phyloP scores from a whole-genome alignment of 1,284 basidiomycete species.

The Naganishia sp. region DNA sequence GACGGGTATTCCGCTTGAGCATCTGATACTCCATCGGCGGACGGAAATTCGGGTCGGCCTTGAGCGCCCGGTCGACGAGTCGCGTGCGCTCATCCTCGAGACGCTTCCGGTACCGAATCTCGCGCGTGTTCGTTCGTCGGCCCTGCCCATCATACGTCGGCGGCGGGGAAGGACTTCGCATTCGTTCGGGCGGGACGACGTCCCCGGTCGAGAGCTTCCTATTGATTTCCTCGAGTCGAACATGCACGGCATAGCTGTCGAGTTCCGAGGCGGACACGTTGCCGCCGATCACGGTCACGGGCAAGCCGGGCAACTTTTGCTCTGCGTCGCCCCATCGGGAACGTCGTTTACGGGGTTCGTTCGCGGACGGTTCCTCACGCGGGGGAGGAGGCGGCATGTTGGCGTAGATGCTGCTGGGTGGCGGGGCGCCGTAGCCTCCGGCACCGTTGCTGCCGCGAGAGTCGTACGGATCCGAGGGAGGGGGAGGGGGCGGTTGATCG shows the following conservation, averaged over 20 bases:
- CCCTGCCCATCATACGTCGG: slow-evolving; percentile 97
- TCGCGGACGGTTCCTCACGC: slow-evolving; percentile 58
- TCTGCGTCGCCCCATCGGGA: slow-evolving; percentile 89
- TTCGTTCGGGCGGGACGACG: slow-evolving; percentile 91
- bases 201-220: slow-evolving; percentile 90
- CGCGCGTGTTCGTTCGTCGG: slow-evolving; percentile 95
- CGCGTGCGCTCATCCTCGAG: slow-evolving; percentile 94
- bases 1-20: slow-evolving; percentile 77
- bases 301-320: slow-evolving; percentile 81
- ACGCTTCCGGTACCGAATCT: slow-evolving; percentile 96
- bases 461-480: slow-evolving; percentile 37
- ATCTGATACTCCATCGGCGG: slow-evolving; percentile 90
- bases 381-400: slow-evolving; percentile 32
- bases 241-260: slow-evolving; percentile 91
- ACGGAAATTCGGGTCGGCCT: slow-evolving; percentile 94
- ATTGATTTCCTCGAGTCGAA: slow-evolving; percentile 95
- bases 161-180: slow-evolving; percentile 92
- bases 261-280: slow-evolving; percentile 89
- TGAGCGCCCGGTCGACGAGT: slow-evolving; percentile 93
- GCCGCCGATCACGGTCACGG: slow-evolving; percentile 82
- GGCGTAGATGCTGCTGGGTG: slow-evolving; percentile 43
- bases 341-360: slow-evolving; percentile 84
- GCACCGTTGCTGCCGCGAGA: slow-evolving; percentile 51
- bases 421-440: slow-evolving; percentile 36
- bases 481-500: slow-evolving; percentile 65